Base-by-base conservation (phyloP, 495 filamentous ascomycete species). In the Glonium stellatum region DNA sequence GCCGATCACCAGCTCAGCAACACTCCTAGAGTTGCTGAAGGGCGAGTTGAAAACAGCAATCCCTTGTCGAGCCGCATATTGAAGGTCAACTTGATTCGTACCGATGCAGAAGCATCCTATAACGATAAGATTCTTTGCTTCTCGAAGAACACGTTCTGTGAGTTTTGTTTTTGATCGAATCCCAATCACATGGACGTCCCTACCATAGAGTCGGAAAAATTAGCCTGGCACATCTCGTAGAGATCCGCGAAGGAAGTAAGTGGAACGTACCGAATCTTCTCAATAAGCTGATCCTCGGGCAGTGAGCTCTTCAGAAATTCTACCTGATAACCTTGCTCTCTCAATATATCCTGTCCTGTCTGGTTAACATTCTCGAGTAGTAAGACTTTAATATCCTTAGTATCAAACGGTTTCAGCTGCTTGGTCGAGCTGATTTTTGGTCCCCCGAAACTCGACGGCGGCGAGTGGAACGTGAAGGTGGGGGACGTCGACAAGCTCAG, bases 31-130 rank as follows among this genome's bases (percentile, higher is more conserved):
- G 75, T 99, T 97, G 75, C 89, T 91, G 72, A 97, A 97, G 0
- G 95, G 95, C 57, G 92, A 97, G 76, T 99, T 99, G 85, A 99
- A 99, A 54, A 99, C 95, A 12, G 90, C 89, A 75, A 97, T 92
- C 54, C 95, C 95, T 70, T 93, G 86, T 53, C 85, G 79, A 10
- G 95, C 91, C 15, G 95, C 93, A 77, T 88, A 95, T 59, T 91
- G 81, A 41, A 97, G 82, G 70, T 99, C 90, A 54, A 99, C 95
- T 71, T 97, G 95, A 78, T 97, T 97, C 55, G 95, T 99, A 51
- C 95, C 95, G 61, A 97, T 99, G 72, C 95, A 99, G 81, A 99
- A 99, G 75, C 95, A 97, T 46, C 95, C 95, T 60, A 97, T 85
- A 48, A 96, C 93, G 59, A 97, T 87, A 34, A 99, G 83, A 69